Evolutionary conservation across 305 asterid species (phyloP).

Genomic region (Solanum aculeatissimum): DNA sequence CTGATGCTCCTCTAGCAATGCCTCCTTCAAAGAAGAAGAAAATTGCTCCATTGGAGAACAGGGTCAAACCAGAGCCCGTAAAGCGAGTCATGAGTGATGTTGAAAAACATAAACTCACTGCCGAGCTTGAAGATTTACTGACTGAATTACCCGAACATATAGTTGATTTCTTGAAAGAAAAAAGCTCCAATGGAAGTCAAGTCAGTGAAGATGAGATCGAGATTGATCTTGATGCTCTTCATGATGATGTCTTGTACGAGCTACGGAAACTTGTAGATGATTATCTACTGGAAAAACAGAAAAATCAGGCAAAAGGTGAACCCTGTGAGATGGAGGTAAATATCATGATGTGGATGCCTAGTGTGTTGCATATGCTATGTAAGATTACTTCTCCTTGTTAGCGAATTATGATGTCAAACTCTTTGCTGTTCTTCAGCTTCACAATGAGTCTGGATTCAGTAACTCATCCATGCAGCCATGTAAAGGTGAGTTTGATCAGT

Average conservation of each 20-base stretch:
- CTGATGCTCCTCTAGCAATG: not conserved
- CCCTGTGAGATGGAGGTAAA: conserved; percentile 83
- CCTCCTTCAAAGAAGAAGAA: conserved; percentile 48
- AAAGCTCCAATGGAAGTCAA: conserved; percentile 37
- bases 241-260: conserved; percentile 47
- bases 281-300: conserved; percentile 37
- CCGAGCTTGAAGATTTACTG: conserved; percentile 37
- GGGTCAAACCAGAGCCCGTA: conserved; percentile 26
- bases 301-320: conserved; percentile 41
- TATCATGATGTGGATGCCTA: not conserved
- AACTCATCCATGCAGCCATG: conserved; percentile 71
- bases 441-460: conserved; percentile 79
- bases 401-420: not conserved
- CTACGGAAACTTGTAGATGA: conserved; percentile 59
- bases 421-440: conserved; percentile 44
- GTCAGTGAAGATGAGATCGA: conserved; percentile 79
- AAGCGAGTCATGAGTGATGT: conserved; percentile 49
- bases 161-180: conserved; percentile 48
- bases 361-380: not conserved
- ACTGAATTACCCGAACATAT: conserved; percentile 56
- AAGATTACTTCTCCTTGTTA: not conserved
- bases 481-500: conserved; percentile 39
- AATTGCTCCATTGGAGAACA: conserved; percentile 35
- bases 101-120: conserved; percentile 44
- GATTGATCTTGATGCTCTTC: conserved; percentile 64